Evolutionary conservation across 768 basidiomycete genomes (phyloP).

Genomic region (Tricholoma hemisulphureum): DNA sequence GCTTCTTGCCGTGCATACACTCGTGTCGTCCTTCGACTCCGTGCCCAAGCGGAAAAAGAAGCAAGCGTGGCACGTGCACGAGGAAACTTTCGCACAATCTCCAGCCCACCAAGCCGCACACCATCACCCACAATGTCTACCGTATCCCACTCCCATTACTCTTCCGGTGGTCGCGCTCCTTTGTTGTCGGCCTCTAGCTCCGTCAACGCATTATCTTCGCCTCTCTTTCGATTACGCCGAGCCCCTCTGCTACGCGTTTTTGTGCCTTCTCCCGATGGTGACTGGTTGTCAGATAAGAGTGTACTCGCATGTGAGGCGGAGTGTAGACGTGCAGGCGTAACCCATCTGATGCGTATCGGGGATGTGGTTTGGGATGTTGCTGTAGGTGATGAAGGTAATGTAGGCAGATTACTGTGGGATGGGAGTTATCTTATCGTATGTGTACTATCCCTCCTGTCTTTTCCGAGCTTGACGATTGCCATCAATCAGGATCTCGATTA

Average conservation of each 20-base stretch:
- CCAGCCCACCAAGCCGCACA: slow-evolving; percentile 58
- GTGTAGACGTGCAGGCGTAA: slow-evolving; percentile 65
- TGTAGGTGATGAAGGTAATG: slow-evolving; percentile 82
- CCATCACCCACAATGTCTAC: slow-evolving; percentile 61
- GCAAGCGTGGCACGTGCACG: slow-evolving; percentile 25
- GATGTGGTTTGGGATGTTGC: slow-evolving; percentile 89
- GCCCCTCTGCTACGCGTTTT: slow-evolving; percentile 80
- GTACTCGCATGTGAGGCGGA: slow-evolving; percentile 83
- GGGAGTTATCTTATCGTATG: slow-evolving; percentile 84
- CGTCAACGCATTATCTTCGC: slow-evolving; percentile 55
- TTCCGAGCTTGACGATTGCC: slow-evolving; percentile 4
- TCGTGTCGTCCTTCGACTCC: slow-evolving; percentile 73
- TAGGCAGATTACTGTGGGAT: slow-evolving; percentile 84
- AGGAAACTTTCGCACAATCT: slow-evolving; percentile 24
- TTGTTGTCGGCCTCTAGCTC: slow-evolving; percentile 7
- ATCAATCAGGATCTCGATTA: slow-evolving; percentile 75
- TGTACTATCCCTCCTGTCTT: slow-evolving; percentile 18
- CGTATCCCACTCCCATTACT: slow-evolving; percentile 44
- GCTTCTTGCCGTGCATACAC: slow-evolving; percentile 74
- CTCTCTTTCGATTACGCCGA: slow-evolving; percentile 66
- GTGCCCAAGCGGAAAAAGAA: slow-evolving; percentile 73
- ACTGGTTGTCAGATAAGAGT: slow-evolving; percentile 81
- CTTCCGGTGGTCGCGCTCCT: slow-evolving; percentile 1
- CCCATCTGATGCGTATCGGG: slow-evolving; percentile 62
- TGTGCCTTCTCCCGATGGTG: slow-evolving; percentile 82